Percentiles rank a stretch among this genome's conserved stretches.
These are phyloP conservation scores for Balakata baccata DNA, from an alignment of 345 rosid species.

Conservation along the genomic window DNA sequence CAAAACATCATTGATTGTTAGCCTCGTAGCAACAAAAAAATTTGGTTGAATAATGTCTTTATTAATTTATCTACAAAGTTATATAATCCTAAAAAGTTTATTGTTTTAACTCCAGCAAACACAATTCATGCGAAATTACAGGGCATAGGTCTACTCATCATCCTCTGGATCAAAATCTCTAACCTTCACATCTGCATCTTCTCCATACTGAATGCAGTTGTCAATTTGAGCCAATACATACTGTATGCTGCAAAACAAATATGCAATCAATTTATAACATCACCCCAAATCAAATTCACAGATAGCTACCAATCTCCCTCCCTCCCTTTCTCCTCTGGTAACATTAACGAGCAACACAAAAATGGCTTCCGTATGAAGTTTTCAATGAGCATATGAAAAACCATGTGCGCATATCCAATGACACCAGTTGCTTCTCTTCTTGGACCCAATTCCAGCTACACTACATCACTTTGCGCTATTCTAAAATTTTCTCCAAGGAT, in stretches of 20 bases:
- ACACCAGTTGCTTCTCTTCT: neutral
- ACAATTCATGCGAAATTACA: no score
- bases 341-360: neutral
- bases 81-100: neutral
- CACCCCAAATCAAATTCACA: neutral
- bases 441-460: neutral
- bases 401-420: no score
- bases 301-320: no score
- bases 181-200: constrained; percentile 89
- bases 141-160: no score
- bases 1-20: neutral
- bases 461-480: neutral
- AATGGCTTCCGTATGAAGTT: neutral
- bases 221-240: constrained; percentile 79
- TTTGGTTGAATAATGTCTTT: neutral
- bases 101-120: no score
- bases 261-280: neutral
- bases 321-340: no score
- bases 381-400: neutral
- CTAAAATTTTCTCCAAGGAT: neutral
- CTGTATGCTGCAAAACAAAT: constrained; percentile 47
- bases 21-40: neutral
- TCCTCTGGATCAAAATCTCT: constrained; percentile 67
- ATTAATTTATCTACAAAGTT: constrained; percentile 1
- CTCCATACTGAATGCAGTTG: constrained; percentile 76